Evolutionary conservation across 495 filamentous ascomycete species (phyloP), one percentile per base, ranked within the genome.

Genomic region (Aspergillus kassunensis): DNA sequence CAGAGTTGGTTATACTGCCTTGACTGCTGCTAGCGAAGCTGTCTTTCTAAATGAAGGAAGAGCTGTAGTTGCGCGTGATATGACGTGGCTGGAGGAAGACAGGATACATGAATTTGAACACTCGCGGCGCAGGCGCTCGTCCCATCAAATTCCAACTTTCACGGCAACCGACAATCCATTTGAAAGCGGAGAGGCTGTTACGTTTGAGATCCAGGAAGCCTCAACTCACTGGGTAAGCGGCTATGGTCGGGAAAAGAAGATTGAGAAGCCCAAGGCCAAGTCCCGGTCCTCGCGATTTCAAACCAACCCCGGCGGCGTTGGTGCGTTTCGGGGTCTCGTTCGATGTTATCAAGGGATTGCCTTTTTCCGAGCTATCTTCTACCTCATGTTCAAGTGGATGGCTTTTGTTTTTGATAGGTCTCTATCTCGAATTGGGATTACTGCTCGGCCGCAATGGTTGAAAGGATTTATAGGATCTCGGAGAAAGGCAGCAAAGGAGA

Each of bases 11-110:
- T 97, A 96, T 57, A 80, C 81, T 15, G 84, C 89, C 30, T 79
- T 97, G 42, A 96, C 90, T 1, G 90, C 92, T 56, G 93, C 95
- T 0, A 95, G 88, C 54, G 90, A 97, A 64, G 92, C 93, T 0
- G 95, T 97, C 0, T 98, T 95, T 62, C 76, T 98, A 18, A 92
- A 96, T 45, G 93, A 97, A 70, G 90, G 91, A 11, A 78, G 79
- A 23, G 71, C 73, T n/a, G 82, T 98, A 18, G 80, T 81, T 42
- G 73, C 96, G 9, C 80, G 83, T 31, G 73, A 74, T n/a, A 83
- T 84, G 72, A 97, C 95, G 0, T 98, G 93, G 93, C 72, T 98
- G 10, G 93, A 98, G 57, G 85, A 88, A 37, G 90, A 96, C 36
- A 79, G 90, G 19, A 65, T 93, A 13, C 78, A 88, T 24, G 77